Evolutionary conservation across 192 early-diverging fungal species (phyloP).

Genomic region (Coemansia sp.): DNA sequence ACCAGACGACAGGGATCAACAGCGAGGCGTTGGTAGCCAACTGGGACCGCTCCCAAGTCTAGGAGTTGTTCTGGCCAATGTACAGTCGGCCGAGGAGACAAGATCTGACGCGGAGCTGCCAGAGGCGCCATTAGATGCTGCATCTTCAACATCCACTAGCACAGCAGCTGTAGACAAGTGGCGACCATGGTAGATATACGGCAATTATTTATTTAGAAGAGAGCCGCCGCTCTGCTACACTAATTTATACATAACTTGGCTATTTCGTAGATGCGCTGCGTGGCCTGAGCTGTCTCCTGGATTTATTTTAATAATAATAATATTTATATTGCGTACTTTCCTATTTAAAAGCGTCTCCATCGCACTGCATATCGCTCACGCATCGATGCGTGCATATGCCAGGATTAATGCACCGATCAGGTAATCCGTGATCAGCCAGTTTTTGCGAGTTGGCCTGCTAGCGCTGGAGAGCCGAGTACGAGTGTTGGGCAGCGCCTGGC

Average conservation of each 20-base stretch:
- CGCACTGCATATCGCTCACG: no score
- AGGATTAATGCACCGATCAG: neutral
- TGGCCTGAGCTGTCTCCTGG: neutral
- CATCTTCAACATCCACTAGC: slow-evolving; percentile 8
- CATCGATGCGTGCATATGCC: neutral
- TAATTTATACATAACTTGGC: neutral
- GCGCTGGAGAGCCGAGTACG: neutral
- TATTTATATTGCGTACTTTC: neutral
- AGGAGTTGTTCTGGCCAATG: slow-evolving; percentile 38
- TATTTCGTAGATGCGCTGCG: neutral
- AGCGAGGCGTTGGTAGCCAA: slow-evolving; percentile 13
- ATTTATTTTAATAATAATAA: neutral
- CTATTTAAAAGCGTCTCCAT: no score
- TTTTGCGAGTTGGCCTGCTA: neutral
- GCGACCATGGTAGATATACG: slow-evolving; percentile 41
- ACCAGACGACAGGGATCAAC: neutral
- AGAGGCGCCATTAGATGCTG: slow-evolving; percentile 7
- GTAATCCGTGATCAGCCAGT: neutral
- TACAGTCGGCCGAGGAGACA: slow-evolving; percentile 15
- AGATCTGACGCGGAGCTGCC: neutral
- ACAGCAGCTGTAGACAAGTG: slow-evolving; percentile 39
- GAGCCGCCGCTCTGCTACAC: neutral
- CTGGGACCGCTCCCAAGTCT: slow-evolving; percentile 47
- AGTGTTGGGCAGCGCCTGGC: neutral
- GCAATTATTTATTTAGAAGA: neutral